Base-by-base conservation (phyloP, 495 filamentous ascomycete genomes). In the Aspergillus hancockii region DNA sequence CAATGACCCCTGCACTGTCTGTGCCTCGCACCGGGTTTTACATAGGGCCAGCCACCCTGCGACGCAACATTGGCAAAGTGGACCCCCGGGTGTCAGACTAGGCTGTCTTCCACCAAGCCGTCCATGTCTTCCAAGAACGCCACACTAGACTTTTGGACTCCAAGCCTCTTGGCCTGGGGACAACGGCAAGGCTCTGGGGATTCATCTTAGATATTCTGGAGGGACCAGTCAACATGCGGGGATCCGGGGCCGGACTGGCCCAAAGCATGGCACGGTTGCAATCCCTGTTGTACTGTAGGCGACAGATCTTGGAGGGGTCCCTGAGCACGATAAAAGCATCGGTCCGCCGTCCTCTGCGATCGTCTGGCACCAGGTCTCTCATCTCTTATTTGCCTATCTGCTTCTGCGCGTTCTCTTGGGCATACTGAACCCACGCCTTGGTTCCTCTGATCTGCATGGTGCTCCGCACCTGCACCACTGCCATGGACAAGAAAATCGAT, bases 121-220 rank as follows among this genome's bases (percentile, higher is more conserved):
- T 49, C 49, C 46, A 38, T 32, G 45, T n/a, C 23, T 38, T 54
- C 43, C 53, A 55, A 49, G 32, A 40, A 18, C 41, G 57, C 50
- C 50, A 54, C 40, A 0, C 30, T 12, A 28, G 23, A 38, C 43
- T 28, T 59, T 54, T 59, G n/a, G 38, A 41, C 52, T 43, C 58
- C 51, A 60, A 60, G 58, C 31, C 41, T 60, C 58, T 60, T 60
- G 58, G 58, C 52, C 32, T 40, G 43, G 18, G 18, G 51, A 50
- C 38, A 9, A 36, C 13, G 25, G 43, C 13, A 32, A 45, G 43
- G 31, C 19, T 49, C 41, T 49, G 54, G 54, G 31, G 43, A 36
- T 23, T 14, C 51, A 36, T 47, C 7, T 40, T 22, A 54, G 51
- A 7, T 34, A 54, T 43, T 52, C 55, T 41, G 38, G 21, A 23